Base-by-base conservation (phyloP, 352 stramenopile genomes). In the Phytophthora crassamura region DNA sequence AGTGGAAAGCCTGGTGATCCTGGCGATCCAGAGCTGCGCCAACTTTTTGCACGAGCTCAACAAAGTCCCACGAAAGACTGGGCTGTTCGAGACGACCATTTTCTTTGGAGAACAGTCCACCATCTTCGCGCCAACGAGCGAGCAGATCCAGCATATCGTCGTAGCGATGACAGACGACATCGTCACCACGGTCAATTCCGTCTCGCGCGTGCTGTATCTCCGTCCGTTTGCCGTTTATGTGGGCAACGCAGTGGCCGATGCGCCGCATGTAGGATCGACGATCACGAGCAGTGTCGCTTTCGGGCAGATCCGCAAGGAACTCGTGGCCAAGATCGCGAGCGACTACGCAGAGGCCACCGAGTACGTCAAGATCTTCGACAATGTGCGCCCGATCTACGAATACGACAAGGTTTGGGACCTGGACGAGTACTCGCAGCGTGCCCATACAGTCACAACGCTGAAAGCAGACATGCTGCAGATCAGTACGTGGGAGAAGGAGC, bases 41-140 rank as follows among this genome's bases (percentile, higher is more conserved):
- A 84, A 88, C 32, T 96, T 98, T 45, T 73, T 98, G 7, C 68
- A 89, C 2, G 90, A 98, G 59, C 73, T 98, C 34, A 88, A 94
- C 51, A 96, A 97, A 56, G 72, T 90, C 2, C 80, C 86, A 2
- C 75, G 87, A 12, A 95, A 97, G 59, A 95, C 88, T 0, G 94
- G 95, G n/a, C 67, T 98, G 9, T 98, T 98, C 38, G 92, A 98
- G 64, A 98, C 95, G 9, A 97, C 89, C 3, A 92, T 98, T 35
- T 87, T 86, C 39, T 98, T 98, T 52, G 86, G 80, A 33, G 81
- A 94, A 14, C 71, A 86, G 18, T 70, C 56, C 10, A 97, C 89
- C 7, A 73, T 86, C 14, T 98, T 98, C 61, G 65, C 70, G 2
- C 94, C 94, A 1, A 96, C 91, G 20, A 87, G 83, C 58, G 77